Base-by-base conservation (phyloP, 208 protist species). In the Angomonas ambiguus region DNA sequence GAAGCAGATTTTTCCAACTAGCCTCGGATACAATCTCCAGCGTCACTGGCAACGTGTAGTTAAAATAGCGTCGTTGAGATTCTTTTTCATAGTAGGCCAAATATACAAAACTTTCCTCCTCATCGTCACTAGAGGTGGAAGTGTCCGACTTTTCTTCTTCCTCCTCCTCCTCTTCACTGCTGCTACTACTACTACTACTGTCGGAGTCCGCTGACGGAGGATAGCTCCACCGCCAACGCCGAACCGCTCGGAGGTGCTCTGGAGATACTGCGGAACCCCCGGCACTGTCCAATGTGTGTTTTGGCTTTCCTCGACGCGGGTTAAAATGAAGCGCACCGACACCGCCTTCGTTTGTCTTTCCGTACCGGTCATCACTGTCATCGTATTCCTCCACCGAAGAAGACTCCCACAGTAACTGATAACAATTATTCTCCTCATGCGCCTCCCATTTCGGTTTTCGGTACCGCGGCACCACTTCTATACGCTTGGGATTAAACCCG, bases 101-200 rank as follows among this genome's bases (percentile, higher is more conserved):
- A 31, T 62, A 48, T 5, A 35, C 18, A 31, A 41, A 62, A 3
- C 18, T 35, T 22, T 62, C 57, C 1, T 62, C 31, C 11, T 62
- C 31, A 11, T 62, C 57, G 25, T 59, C 53, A 24, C 45, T 53
- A 53, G 53, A 59, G 10, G 27, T 32, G 6, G 53, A 31, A 25
- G 53, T 33, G 4, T 10, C 30, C 11, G 2, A 8, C 13, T 11
- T 42, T 20, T 42, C 57, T 24, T 62, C 57, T 42, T 62, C 57
- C 57, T 62, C 57, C 34, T 62, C 57, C 57, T 20, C 57, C 18
- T 62, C 57, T n/a, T 62, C 57, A 49, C 48, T 33, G 38, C 48
- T 33, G 8, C 11, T 45, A 24, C 30, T 22, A 18, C 11, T 42
- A n/a, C 20, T 45, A n/a, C 31, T 62, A 13, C 4, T 32, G 4